A percentile compares a stretch with the other conserved stretches of the same genome.
phyloP scores from a whole-genome alignment of 352 stramenopile genomes.

The Phytophthora hybrid region DNA sequence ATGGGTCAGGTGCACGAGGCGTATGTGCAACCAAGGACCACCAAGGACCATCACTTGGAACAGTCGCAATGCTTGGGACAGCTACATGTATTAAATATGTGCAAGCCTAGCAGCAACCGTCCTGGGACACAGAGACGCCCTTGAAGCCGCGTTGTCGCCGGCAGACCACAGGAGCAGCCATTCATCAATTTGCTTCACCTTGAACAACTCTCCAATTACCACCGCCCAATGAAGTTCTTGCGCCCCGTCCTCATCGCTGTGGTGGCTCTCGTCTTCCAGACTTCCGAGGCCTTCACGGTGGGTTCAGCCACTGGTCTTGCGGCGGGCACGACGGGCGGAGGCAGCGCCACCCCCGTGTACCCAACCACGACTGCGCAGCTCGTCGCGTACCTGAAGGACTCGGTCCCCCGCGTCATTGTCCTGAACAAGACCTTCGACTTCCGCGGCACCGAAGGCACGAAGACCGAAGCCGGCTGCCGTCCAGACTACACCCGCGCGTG shows the following conservation, averaged over 20 bases:
- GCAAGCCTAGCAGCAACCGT: not conserved
- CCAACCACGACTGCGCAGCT: slow-evolving; percentile 48
- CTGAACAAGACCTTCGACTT: no score
- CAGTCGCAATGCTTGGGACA: not conserved
- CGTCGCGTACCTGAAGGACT: no score
- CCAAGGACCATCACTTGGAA: slow-evolving; percentile 23
- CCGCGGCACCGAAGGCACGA: no score
- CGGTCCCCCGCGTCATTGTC: no score
- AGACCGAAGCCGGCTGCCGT: no score
- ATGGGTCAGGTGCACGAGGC: no score
- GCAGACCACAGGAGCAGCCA: not conserved
- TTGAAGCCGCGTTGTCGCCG: no score
- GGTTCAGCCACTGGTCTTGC: slow-evolving; percentile 41
- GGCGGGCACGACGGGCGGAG: slow-evolving; percentile 46
- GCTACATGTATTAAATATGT: not conserved
- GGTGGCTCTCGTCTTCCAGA: slow-evolving; percentile 27
- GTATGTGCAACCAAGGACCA: no score
- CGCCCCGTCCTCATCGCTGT: slow-evolving; percentile 32
- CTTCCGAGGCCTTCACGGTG: slow-evolving; percentile 32
- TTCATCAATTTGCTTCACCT: slow-evolving; percentile 22
- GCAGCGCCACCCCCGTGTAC: slow-evolving; percentile 40
- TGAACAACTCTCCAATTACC: slow-evolving; percentile 7
- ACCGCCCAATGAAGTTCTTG: slow-evolving; percentile 38
- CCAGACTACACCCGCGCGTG: no score
- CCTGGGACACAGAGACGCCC: slow-evolving; percentile 6